These are phyloP conservation scores for Talaromyces islandicus DNA, from an alignment of 2,329 filamentous ascomycete genomes.

Conservation along the genomic window DNA sequence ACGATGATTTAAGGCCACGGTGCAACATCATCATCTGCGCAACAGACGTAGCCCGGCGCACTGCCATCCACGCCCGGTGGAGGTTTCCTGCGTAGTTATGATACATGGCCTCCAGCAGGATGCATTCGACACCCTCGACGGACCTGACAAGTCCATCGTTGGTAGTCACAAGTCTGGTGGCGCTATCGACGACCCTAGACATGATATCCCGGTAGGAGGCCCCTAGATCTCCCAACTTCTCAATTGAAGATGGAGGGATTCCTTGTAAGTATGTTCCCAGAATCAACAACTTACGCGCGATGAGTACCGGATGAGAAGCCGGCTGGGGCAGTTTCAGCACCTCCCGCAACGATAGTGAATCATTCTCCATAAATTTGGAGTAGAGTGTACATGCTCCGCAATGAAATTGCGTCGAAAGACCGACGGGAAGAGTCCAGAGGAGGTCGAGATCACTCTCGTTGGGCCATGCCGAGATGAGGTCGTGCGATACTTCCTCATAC, in stretches of 20 bases:
- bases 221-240: slow-evolving; percentile 1
- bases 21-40: slow-evolving; percentile 41
- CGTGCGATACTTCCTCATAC: slow-evolving; percentile 19
- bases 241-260: slow-evolving; percentile 30
- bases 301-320: slow-evolving; percentile 43
- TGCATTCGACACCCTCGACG: slow-evolving; percentile 39
- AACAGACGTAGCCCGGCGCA: slow-evolving; percentile 30
- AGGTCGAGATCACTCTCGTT: slow-evolving; percentile 30
- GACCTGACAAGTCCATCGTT: slow-evolving; percentile 34
- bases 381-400: slow-evolving; percentile 27
- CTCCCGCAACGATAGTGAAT: slow-evolving; percentile 17
- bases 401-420: slow-evolving; percentile 28
- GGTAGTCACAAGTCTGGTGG: slow-evolving; percentile 28
- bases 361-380: not conserved
- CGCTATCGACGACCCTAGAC: slow-evolving; percentile 22
- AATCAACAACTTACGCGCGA: slow-evolving; percentile 46
- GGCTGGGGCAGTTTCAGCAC: slow-evolving; percentile 32
- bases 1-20: slow-evolving; percentile 25
- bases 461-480: slow-evolving; percentile 37
- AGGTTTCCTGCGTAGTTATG: slow-evolving; percentile 38
- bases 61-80: slow-evolving; percentile 35
- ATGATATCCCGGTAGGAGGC: slow-evolving; percentile 23
- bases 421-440: slow-evolving; percentile 28
- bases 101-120: slow-evolving; percentile 38
- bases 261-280: slow-evolving; percentile 45